phyloP scores from a whole-genome alignment of 805 yeast genomes.

The Candida silvatica region DNA sequence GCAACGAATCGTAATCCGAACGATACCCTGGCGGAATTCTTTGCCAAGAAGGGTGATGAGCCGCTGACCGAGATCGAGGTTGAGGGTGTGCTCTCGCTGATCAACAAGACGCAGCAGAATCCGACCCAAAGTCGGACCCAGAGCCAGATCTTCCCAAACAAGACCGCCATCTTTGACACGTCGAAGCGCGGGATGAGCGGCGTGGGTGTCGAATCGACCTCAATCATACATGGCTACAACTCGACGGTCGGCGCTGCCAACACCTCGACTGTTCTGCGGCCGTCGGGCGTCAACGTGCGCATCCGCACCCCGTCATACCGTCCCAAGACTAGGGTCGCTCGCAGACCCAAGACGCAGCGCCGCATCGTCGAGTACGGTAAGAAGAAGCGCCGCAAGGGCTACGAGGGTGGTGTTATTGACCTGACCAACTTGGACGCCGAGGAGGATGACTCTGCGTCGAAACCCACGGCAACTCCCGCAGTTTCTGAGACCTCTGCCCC shows the following conservation, averaged over 20 bases:
- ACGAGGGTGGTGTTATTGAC: conserved; percentile 12
- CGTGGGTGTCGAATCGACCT: conserved; percentile 1
- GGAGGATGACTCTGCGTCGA: not conserved
- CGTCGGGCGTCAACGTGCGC: conserved; percentile 14
- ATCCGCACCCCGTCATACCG: conserved; percentile 19
- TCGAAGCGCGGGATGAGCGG: too few species aligned
- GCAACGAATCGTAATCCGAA: conserved; percentile 34
- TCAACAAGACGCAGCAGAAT: conserved; percentile 30
- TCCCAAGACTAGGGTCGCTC: conserved; percentile 10
- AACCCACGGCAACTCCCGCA: conserved; percentile 2
- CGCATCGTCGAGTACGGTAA: conserved; percentile 21
- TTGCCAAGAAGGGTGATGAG: conserved; percentile 63
- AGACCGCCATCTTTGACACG: too few species aligned
- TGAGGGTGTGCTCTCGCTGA: conserved; percentile 69
- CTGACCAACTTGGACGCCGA: conserved; percentile 6
- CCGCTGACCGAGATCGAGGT: conserved; percentile 68
- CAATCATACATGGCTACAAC: conserved; percentile 3
- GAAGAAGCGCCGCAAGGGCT: conserved; percentile 1
- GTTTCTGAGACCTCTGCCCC: too few species aligned
- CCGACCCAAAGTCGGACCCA: conserved; percentile 8
- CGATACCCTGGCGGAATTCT: conserved; percentile 58
- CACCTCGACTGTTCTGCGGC: conserved; percentile 16
- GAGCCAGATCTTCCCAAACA: conserved; percentile 3
- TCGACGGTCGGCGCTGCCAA: conserved; percentile 8
- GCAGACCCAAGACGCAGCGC: conserved; percentile 12